These are phyloP conservation scores for Phyllosticta capitalensis DNA, from an alignment of 2,329 filamentous ascomycete genomes.

Conservation along the genomic window DNA sequence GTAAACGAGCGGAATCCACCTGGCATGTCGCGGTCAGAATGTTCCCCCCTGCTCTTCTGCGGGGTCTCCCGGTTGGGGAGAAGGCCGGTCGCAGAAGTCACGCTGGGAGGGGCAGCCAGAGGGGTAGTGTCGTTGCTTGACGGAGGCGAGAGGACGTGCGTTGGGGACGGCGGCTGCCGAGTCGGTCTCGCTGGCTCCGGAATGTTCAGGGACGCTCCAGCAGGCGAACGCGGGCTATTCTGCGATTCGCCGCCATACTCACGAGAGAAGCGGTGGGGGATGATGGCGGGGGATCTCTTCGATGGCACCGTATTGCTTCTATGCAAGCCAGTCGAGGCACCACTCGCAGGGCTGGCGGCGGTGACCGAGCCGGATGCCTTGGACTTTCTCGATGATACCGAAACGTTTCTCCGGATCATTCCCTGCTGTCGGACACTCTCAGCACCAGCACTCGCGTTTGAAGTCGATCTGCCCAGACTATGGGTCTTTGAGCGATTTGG, in stretches of 20 bases:
- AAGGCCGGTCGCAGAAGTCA: constrained; percentile 8
- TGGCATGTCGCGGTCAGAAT: constrained; percentile 1
- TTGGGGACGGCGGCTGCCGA: constrained; percentile 10
- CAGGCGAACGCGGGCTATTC: constrained; percentile 1
- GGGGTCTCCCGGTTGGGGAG: constrained; percentile 2
- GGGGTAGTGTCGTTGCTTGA: constrained; percentile 31
- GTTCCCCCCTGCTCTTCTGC: constrained; percentile 8
- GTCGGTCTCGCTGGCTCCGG: constrained; percentile 4
- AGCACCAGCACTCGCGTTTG: constrained; percentile 79
- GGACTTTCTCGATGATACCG: constrained; percentile 82
- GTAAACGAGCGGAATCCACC: constrained; percentile 11
- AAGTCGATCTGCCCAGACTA: constrained; percentile 61
- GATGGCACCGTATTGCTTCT: constrained; percentile 90
- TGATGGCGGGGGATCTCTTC: constrained; percentile 69
- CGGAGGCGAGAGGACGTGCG: constrained; percentile 30
- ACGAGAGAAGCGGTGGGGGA: constrained; percentile 52
- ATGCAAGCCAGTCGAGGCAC: constrained; percentile 45
- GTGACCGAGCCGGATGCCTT: constrained; percentile 61
- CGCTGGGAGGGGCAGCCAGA: constrained; percentile 20
- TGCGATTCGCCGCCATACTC: constrained; percentile 3
- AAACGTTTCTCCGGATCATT: constrained; percentile 75
- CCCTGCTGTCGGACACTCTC: constrained; percentile 78
- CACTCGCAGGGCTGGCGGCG: constrained; percentile 44
- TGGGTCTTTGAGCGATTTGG: constrained; percentile 43
- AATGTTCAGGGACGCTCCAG: neutral